Evolutionary conservation across 257 asterid species (phyloP), one percentile per base, ranked within the genome.

Genomic region (Gardenia jasminoides): DNA sequence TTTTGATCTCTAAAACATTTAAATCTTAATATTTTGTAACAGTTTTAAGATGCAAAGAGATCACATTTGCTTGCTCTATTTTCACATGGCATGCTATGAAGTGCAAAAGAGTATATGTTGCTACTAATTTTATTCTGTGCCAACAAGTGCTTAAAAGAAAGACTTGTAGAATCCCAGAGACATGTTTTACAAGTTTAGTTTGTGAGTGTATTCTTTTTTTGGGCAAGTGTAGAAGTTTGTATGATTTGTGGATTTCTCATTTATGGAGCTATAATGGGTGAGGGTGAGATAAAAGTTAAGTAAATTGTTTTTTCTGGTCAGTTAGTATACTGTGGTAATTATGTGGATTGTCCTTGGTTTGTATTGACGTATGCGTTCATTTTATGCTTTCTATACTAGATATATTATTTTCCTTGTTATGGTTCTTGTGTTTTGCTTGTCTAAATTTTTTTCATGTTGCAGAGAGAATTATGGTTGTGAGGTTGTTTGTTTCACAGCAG

Each of bases 401-500:
- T 26, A 20, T 28, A 10, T 7, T 36, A 12, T 67, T 46, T 75
- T 67, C 28, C 65, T 58, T 58, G 65, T 56, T 56, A 4, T 58
- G n/a, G 0, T 22, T 22, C 65, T 24, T 17, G 10, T 31, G 15
- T 13, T 64, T 30, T 1, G 50, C 48, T 6, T 50, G 24, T 46
- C 52, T 48, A 43, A 10, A 46, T 52, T 76, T 44, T 50, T 26
- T 56, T 77, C 50, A 47, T 69, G 26, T 61, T 86, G 86, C 96
- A 95, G 99, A 88, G 97, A 94, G 85, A 91, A 91, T 75, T 91
- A 92, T 87, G 97, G 96, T 73, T 94, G 97, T 52, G 97, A 94
- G 82, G 98, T 94, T 80, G 98, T 92, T 76, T 94, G 98, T 87
- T 94, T 92, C 91, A 94, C 96, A 41, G 98, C 98, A 36, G 98